These are phyloP conservation scores for Colletotrichum sp. DNA, from an alignment of 2,329 filamentous ascomycete genomes.

Conservation along the genomic window DNA sequence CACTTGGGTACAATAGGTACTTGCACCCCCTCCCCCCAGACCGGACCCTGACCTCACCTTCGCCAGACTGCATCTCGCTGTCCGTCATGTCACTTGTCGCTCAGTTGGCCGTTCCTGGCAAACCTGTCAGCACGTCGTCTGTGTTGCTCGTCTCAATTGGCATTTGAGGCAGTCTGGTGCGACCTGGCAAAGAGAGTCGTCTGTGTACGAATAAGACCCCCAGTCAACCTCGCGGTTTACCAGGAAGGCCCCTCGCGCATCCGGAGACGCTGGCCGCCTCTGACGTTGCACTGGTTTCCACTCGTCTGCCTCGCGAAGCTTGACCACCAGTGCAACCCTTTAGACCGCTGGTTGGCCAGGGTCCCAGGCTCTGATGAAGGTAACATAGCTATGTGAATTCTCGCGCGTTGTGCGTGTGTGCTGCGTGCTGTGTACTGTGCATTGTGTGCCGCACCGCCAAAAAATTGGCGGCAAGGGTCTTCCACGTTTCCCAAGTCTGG, in stretches of 20 bases:
- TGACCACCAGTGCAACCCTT: constrained; percentile 10
- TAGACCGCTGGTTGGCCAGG: constrained; percentile 13
- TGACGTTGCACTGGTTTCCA: constrained; percentile 19
- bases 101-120: not conserved
- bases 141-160: not conserved
- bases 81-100: not conserved
- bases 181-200: not conserved
- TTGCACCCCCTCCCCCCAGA: not conserved
- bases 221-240: constrained; percentile 12
- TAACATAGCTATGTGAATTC: not conserved
- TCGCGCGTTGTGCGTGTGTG: not conserved
- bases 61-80: constrained; percentile 1
- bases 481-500: constrained; percentile 8
- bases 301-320: constrained; percentile 3
- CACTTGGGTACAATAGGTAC: not conserved
- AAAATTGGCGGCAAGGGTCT: not conserved
- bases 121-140: not conserved
- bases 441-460: not conserved
- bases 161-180: not conserved
- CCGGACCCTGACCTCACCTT: not conserved
- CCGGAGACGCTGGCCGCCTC: constrained; percentile 19
- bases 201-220: not conserved
- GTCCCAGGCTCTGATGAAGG: not conserved
- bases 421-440: not conserved
- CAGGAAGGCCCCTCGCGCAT: constrained; percentile 19